These are phyloP conservation scores for Backusella psychrophila DNA, from an alignment of 192 early-diverging fungal genomes.

Conservation along the genomic window DNA sequence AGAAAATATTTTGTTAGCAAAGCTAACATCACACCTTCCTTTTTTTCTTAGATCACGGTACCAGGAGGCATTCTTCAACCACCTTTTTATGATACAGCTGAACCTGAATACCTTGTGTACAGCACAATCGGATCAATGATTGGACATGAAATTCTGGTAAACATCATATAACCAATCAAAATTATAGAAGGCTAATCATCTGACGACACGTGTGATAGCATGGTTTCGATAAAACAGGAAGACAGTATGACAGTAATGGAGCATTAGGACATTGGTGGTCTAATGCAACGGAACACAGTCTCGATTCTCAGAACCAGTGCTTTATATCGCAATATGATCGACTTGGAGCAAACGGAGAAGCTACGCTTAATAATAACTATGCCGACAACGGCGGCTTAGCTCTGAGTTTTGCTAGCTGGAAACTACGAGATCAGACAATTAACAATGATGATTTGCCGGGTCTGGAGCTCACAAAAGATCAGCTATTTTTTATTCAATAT, in stretches of 20 bases:
- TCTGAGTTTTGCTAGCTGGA: constrained; percentile 20
- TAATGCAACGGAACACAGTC: constrained; percentile 28
- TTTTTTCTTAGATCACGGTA: constrained; percentile 2
- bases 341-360: constrained; percentile 43
- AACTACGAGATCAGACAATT: not conserved
- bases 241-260: constrained; percentile 55
- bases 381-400: constrained; percentile 62
- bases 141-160: constrained; percentile 69
- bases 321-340: constrained; percentile 63
- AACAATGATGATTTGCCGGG: constrained; percentile 44
- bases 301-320: constrained; percentile 53
- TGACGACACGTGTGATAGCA: constrained; percentile 41
- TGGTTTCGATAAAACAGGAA: constrained; percentile 69
- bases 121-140: constrained; percentile 66
- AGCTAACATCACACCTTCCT: not conserved
- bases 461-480: constrained; percentile 47
- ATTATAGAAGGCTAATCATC: not conserved
- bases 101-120: constrained; percentile 62
- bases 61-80: constrained; percentile 61
- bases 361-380: constrained; percentile 60
- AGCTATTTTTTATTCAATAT: constrained; percentile 65
- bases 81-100: constrained; percentile 57
- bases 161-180: not conserved
- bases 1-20: not conserved
- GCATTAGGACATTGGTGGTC: constrained; percentile 47